These are phyloP conservation scores for Aspergillus cristatus DNA, from an alignment of 495 filamentous ascomycete species.

Conservation along the genomic window DNA sequence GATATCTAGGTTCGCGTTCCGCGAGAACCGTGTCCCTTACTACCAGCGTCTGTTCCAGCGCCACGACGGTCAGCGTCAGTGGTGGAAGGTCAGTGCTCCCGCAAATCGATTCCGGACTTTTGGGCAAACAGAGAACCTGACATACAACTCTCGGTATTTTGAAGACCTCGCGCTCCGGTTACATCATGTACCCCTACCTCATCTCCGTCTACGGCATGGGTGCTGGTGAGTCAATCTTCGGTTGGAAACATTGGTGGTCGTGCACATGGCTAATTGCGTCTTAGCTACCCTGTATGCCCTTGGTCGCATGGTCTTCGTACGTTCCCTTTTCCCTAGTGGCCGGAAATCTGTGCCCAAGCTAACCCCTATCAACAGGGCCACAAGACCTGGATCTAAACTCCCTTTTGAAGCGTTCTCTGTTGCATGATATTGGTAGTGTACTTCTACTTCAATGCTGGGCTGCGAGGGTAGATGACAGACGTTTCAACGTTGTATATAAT, in stretches of 20 bases:
- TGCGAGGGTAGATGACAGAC: conserved; percentile 20
- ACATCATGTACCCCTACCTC: conserved; percentile 67
- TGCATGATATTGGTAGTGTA: conserved; percentile 27
- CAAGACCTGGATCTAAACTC: conserved; percentile 77
- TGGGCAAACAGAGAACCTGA: conserved; percentile 7
- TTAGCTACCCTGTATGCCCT: conserved; percentile 46
- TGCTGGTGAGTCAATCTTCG: conserved; percentile 37
- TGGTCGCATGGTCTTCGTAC: conserved; percentile 49
- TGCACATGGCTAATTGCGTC: conserved; percentile 14
- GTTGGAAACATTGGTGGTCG: conserved; percentile 19
- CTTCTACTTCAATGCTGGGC: conserved; percentile 28
- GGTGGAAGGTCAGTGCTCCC: conserved; percentile 66
- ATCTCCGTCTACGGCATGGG: conserved; percentile 54
- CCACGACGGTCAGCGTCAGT: conserved; percentile 72
- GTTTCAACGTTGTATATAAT: conserved; percentile 40
- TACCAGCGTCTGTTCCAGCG: conserved; percentile 78
- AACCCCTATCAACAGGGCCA: conserved; percentile 49
- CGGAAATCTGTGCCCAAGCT: too few species aligned
- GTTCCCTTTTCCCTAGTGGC: conserved; percentile 10
- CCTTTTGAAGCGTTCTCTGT: conserved; percentile 7
- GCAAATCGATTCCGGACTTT: background rate
- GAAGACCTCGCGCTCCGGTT: conserved; percentile 54
- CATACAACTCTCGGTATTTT: conserved; percentile 1
- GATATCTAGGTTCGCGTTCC: conserved; percentile 55
- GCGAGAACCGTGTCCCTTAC: conserved; percentile 75